These are phyloP conservation scores for Pisolithus microcarpus DNA, from an alignment of 768 basidiomycete species.

Conservation along the genomic window DNA sequence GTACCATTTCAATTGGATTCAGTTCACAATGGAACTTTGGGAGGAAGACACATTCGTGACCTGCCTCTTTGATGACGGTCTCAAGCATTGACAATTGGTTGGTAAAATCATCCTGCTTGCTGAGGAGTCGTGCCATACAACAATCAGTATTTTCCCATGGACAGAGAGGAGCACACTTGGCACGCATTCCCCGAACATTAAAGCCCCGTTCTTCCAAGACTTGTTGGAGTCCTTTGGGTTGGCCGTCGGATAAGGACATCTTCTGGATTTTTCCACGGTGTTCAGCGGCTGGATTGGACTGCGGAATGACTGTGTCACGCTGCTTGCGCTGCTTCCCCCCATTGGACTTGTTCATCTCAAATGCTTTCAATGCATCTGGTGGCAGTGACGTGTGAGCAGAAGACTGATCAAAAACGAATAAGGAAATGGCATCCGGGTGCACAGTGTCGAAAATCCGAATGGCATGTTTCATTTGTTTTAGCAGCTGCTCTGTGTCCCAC, in stretches of 20 bases:
- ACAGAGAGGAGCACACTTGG: constrained; percentile 29
- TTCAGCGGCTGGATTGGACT: no score
- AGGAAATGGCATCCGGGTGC: no score
- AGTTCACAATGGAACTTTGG: constrained; percentile 34
- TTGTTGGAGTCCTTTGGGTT: no score
- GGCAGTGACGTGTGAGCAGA: constrained; percentile 7
- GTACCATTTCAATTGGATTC: constrained; percentile 17
- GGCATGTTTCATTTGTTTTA: constrained; percentile 4
- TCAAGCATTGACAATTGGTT: constrained; percentile 20
- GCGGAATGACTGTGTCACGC: constrained; percentile 13
- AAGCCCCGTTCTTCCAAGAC: constrained; percentile 32
- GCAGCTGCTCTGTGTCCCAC: constrained; percentile 4
- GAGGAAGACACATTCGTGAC: constrained; percentile 25
- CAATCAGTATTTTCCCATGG: constrained; percentile 14
- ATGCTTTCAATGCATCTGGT: constrained; percentile 17
- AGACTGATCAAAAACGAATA: constrained; percentile 7
- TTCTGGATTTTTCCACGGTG: no score
- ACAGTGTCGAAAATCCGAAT: neutral
- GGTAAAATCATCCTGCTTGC: constrained; percentile 25
- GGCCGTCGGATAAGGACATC: no score
- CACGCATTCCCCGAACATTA: constrained; percentile 22
- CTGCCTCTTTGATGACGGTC: constrained; percentile 12
- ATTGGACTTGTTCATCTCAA: constrained; percentile 21
- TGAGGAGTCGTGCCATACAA: constrained; percentile 22
- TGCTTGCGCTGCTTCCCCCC: constrained; percentile 16